phyloP scores from a whole-genome alignment of 225 moss, liverwort and hornwort species.

The Pleurozium schreberi region DNA sequence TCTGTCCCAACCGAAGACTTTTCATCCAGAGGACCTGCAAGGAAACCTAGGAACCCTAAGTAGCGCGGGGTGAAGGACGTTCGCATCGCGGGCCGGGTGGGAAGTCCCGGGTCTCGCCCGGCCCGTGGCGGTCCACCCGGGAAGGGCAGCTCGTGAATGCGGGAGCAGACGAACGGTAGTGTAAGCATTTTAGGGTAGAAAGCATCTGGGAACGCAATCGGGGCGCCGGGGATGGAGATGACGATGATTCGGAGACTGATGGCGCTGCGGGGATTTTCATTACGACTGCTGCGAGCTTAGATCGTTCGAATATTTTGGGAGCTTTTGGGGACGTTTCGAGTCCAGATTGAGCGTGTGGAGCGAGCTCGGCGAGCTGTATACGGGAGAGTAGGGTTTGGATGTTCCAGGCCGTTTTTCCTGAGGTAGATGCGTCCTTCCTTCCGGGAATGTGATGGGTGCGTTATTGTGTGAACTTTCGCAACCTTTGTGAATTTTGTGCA shows the following conservation, averaged over 20 bases:
- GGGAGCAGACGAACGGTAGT: background rate
- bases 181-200: constrained; percentile 9
- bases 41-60: constrained; percentile 1
- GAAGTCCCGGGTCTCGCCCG: background rate
- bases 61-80: background rate
- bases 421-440: background rate
- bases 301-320: background rate
- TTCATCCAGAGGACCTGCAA: background rate
- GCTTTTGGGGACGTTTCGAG: background rate
- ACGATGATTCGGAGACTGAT: background rate
- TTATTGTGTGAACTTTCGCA: background rate
- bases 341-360: background rate
- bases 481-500: background rate
- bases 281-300: background rate
- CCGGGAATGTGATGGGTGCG: background rate
- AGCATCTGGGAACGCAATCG: background rate
- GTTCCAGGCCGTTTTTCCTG: background rate
- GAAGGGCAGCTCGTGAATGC: constrained; percentile 18
- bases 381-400: background rate
- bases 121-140: background rate
- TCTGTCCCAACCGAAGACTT: background rate
- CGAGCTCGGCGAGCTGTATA: background rate
- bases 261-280: background rate
- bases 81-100: background rate
- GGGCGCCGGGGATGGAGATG: background rate